Percentiles rank a stretch among this genome's conserved stretches.
Conservation (phyloP, 1,284 basidiomycete species). For the Trametes versicolor region DNA sequence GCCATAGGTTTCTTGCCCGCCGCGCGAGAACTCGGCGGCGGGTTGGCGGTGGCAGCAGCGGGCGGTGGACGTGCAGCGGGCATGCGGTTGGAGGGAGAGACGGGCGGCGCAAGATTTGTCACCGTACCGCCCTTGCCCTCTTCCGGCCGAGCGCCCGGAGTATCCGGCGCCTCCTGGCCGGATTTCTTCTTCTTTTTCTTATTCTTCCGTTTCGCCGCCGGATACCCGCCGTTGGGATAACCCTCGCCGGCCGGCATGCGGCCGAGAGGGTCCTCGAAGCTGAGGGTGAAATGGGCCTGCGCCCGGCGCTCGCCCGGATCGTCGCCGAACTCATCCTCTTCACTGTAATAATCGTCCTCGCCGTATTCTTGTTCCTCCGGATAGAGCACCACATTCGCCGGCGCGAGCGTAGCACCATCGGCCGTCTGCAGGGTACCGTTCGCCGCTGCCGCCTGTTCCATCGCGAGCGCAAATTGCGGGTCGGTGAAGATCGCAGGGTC, state of each 20-base stretch:
- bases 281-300: constrained; percentile 52
- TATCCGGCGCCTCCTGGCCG: constrained; percentile 41
- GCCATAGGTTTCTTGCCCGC: constrained; percentile 83
- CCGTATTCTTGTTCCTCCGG: constrained; percentile 57
- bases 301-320: constrained; percentile 41
- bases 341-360: constrained; percentile 57
- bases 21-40: constrained; percentile 70
- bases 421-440: constrained; percentile 47
- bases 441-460: constrained; percentile 61
- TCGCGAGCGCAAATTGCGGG: constrained; percentile 60
- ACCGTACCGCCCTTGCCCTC: constrained; percentile 39
- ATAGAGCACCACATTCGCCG: constrained; percentile 54
- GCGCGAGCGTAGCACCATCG: constrained; percentile 44
- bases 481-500: constrained; percentile 67
- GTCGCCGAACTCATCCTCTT: constrained; percentile 56
- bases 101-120: constrained; percentile 50
- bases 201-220: constrained; percentile 45
- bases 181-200: constrained; percentile 50
- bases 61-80: constrained; percentile 52
- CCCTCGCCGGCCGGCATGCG: constrained; percentile 27
- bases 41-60: constrained; percentile 47
- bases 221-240: constrained; percentile 32
- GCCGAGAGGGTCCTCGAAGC: constrained; percentile 47
- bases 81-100: constrained; percentile 55
- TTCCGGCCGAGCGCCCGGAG: constrained; percentile 43